Percentiles rank a stretch among this genome's conserved stretches.
Conservation (phyloP, 371 early-diverging fungal genomes). For the Coemansia sp. region DNA sequence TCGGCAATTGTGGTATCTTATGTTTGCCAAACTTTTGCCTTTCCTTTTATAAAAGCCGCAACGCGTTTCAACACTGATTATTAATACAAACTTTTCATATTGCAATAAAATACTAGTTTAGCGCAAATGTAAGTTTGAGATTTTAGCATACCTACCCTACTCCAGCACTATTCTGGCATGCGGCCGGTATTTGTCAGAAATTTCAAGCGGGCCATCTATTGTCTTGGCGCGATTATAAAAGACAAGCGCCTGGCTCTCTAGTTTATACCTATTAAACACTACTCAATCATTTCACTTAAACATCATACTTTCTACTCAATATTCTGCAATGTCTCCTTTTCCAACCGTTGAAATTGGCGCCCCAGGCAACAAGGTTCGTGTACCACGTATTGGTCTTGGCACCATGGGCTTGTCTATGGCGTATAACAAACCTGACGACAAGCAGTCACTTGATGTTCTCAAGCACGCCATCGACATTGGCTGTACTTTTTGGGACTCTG, state of each 20-base stretch:
- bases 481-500: constrained; percentile 44
- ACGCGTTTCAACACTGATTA: background rate
- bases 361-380: constrained; percentile 31
- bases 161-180: background rate
- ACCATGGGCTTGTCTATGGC: constrained; percentile 39
- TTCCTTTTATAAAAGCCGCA: no score
- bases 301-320: background rate
- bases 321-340: background rate
- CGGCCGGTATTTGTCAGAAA: background rate
- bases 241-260: background rate
- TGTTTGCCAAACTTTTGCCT: no score
- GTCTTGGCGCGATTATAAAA: background rate
- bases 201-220: background rate
- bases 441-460: constrained; percentile 48
- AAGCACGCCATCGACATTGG: constrained; percentile 46
- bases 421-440: constrained; percentile 37
- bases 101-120: background rate
- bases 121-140: no score
- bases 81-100: background rate
- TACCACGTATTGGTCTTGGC: constrained; percentile 48
- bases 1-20: no score
- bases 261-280: background rate
- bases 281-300: background rate
- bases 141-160: background rate
- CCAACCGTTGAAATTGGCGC: constrained; percentile 33